Conservation (phyloP, 768 basidiomycete species). For the Sistotremastrum niveocremeum region DNA sequence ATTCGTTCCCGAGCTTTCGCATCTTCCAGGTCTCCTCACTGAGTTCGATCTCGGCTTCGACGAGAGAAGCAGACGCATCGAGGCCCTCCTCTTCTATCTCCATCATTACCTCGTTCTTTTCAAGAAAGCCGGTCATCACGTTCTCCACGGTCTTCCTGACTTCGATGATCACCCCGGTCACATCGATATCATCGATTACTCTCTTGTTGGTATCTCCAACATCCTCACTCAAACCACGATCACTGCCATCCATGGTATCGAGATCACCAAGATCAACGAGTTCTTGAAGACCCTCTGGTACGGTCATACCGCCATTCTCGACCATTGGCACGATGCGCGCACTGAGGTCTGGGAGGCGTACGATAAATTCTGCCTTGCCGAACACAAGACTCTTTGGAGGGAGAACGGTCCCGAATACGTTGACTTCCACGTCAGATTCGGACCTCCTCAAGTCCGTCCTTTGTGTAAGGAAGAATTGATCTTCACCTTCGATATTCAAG, state of each 20-base stretch:
- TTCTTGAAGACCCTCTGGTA: conserved; percentile 2
- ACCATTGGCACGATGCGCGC: background rate
- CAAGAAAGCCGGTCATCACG: conserved; percentile 11
- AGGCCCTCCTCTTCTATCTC: conserved; percentile 8
- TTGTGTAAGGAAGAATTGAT: conserved; percentile 15
- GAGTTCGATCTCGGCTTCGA: background rate
- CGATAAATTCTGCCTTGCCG: conserved; percentile 10
- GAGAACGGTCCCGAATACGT: conserved; percentile 1
- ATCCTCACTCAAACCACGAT: conserved; percentile 4
- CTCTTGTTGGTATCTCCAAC: conserved; percentile 6
- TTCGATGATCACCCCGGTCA: conserved; percentile 13
- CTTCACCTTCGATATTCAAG: conserved; percentile 10
- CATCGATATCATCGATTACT: conserved; percentile 13
- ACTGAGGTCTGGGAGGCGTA: background rate
- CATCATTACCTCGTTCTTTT: conserved; percentile 12
- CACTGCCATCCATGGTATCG: conserved; percentile 2
- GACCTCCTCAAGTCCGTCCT: conserved; percentile 10
- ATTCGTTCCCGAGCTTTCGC: background rate
- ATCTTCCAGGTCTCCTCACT: conserved; percentile 1
- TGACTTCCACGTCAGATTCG: conserved; percentile 12
- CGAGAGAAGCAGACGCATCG: background rate
- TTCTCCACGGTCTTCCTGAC: conserved; percentile 16
- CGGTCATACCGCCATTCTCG: background rate
- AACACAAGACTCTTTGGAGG: conserved; percentile 8
- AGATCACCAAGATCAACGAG: conserved; percentile 4